Base-by-base conservation (phyloP, 2,329 filamentous ascomycete species). In the Karstenula rhodostoma region DNA sequence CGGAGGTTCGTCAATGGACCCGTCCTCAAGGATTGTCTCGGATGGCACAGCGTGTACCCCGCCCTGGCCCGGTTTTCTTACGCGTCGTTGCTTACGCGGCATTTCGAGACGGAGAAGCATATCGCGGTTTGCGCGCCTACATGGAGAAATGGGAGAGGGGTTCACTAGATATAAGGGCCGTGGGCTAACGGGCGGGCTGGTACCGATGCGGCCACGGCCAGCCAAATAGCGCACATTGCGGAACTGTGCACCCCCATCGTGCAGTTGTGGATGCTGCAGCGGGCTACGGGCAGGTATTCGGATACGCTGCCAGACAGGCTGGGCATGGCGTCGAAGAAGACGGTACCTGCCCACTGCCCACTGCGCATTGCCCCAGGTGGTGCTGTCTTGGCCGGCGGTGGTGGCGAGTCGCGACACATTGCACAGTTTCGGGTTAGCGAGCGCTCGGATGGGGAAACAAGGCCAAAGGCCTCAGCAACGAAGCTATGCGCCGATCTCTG, bases 71-170 rank as follows among this genome's bases (percentile, higher is more conserved):
- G 37, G 25, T 55, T 22, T 46, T 19, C 44, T 55, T 53, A 53
- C 50, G 23, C 50, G 50, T 50, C 47, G 17, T 22, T n/a, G n/a
- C 44, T 55, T 53, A 53, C 50, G 23, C 50, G 50, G 35, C 47
- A 5, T 22, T 35, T n/a, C 35, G n/a, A 46, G 29, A 46, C 17
- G 15, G 35, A 50, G 15, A 56, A 56, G 56, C 40, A 42, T 60
- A 56, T 67, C 61, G 74, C 73, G 74, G 71, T 70, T 63, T 75
- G 70, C 74, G 74, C 74, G 73, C 69, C 64, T 70, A 62, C 55
- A n/a, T 27, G 32, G 37, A 53, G 35, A 56, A 53, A 56, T 55
- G 4, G 32, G 25, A 62, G 46, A 48, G 47, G 54, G 50, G 49
- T 53, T 44, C 32, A 56, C 60, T 52, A 60, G 32, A 44, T 57